A percentile compares a stretch with the other conserved stretches of the same genome.
phyloP scores from a whole-genome alignment of 2,329 filamentous ascomycete species.

The Cytospora paraplurivora region DNA sequence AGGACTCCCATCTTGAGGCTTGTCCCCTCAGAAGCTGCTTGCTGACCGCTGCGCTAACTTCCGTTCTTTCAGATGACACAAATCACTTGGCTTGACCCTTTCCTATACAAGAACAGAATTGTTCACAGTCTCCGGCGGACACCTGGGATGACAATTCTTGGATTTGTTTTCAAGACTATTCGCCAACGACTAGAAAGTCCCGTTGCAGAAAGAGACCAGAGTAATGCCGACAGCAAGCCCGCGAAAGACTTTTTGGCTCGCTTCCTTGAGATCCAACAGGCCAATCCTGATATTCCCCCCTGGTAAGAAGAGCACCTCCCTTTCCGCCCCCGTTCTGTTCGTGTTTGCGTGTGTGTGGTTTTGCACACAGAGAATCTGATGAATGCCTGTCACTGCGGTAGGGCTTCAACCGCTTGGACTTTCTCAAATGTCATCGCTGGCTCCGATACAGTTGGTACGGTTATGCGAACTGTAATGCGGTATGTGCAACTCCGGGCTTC shows the following conservation, averaged over 20 bases:
- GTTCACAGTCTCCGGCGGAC: conserved; percentile 46
- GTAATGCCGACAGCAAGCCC: too few relatives aligned
- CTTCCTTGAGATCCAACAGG: too few relatives aligned
- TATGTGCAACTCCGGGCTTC: conserved; percentile 13
- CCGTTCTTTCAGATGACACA: conserved; percentile 42
- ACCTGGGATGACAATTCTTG: conserved; percentile 53
- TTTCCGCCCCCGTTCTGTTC: not conserved
- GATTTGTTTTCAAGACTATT: conserved; percentile 36
- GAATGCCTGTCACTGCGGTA: conserved; percentile 7
- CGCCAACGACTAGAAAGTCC: too few relatives aligned
- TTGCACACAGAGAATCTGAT: too few relatives aligned
- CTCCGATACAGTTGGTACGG: conserved; percentile 35
- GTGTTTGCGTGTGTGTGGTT: too few relatives aligned
- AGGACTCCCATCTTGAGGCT: too few relatives aligned
- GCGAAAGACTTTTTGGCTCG: too few relatives aligned
- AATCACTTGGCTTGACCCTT: conserved; percentile 47
- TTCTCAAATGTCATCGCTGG: conserved; percentile 36
- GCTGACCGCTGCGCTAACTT: too few relatives aligned
- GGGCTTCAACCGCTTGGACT: conserved; percentile 35
- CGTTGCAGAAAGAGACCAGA: too few relatives aligned
- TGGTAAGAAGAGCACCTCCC: too few relatives aligned
- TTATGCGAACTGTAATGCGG: conserved; percentile 34
- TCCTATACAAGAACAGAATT: conserved; percentile 45
- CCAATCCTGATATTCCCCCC: too few relatives aligned
- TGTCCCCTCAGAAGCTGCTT: too few relatives aligned